These are phyloP conservation scores for Puccinia triticina DNA, from an alignment of 1,284 basidiomycete genomes.

Conservation along the genomic window DNA sequence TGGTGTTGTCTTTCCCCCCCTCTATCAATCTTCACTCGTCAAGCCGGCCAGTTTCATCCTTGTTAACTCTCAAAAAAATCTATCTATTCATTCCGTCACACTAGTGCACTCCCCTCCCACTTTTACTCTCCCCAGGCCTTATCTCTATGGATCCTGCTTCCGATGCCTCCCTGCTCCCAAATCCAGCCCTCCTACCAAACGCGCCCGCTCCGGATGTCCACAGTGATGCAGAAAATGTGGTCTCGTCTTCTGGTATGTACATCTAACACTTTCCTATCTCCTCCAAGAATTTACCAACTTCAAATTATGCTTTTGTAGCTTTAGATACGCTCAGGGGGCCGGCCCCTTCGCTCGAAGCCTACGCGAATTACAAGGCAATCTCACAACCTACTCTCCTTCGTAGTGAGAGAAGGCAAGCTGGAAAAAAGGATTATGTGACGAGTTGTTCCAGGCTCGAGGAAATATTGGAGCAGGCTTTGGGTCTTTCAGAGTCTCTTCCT, in stretches of 20 bases:
- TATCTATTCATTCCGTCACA: not conserved
- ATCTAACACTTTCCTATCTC: not conserved
- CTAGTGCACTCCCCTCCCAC: too few species aligned
- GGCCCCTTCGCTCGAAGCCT: conserved; percentile 12
- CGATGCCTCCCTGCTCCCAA: not conserved
- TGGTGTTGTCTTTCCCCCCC: too few species aligned
- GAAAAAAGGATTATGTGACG: too few species aligned
- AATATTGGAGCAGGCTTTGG: too few species aligned
- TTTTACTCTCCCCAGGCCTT: not conserved
- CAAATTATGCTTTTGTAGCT: not conserved
- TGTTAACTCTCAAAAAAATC: too few species aligned
- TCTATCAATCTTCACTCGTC: too few species aligned
- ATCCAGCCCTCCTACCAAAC: not conserved
- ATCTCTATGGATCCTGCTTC: not conserved
- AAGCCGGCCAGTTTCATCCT: too few species aligned
- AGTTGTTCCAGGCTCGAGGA: too few species aligned
- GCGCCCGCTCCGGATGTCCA: not conserved
- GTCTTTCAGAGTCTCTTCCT: too few species aligned
- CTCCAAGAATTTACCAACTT: too few species aligned
- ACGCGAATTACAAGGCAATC: not conserved
- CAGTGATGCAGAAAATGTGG: not conserved
- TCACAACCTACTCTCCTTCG: not conserved
- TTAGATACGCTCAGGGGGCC: conserved; percentile 3
- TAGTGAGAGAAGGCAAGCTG: conserved; percentile 10
- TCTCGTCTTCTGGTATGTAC: not conserved